A percentile compares a stretch with the other conserved stretches of the same genome.
Evolutionary conservation across 371 early-diverging fungal genomes (phyloP).

Genomic region (Saksenaea vasiformis): DNA sequence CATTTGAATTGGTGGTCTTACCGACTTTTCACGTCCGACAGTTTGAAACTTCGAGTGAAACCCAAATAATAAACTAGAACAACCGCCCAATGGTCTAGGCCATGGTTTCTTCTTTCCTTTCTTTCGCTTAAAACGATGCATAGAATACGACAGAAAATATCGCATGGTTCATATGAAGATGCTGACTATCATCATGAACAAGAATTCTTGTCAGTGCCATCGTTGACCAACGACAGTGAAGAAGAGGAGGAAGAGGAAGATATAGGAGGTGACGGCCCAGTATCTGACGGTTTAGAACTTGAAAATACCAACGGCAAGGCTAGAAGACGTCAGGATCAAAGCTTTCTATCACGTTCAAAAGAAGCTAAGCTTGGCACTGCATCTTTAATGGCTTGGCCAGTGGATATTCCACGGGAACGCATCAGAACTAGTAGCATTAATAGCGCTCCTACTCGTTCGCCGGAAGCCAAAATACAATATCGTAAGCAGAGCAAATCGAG

Average conservation of each 20-base stretch:
- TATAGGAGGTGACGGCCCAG: not conserved
- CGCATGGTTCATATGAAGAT: not conserved
- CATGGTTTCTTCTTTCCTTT: not conserved
- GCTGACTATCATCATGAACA: not conserved
- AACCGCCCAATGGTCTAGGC: not conserved
- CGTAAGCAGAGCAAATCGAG: not conserved
- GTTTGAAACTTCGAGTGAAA: conserved; percentile 3
- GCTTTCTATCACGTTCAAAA: not conserved
- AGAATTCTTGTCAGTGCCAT: not conserved
- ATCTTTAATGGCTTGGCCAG: not conserved
- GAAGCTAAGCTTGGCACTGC: not conserved
- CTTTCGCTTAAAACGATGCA: not conserved
- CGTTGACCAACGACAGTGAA: not conserved
- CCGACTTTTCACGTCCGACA: not conserved
- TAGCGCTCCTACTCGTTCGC: not conserved
- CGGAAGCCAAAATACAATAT: not conserved
- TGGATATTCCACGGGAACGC: not conserved
- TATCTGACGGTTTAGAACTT: not conserved
- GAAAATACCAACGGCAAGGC: not conserved
- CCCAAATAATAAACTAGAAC: not conserved
- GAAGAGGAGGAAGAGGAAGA: not conserved
- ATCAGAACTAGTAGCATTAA: not conserved
- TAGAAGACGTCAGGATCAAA: not conserved
- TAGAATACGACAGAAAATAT: not conserved
- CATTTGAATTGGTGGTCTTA: no score